Conservation (phyloP, 805 yeast species). For the Tetrapisispora phaffii region DNA sequence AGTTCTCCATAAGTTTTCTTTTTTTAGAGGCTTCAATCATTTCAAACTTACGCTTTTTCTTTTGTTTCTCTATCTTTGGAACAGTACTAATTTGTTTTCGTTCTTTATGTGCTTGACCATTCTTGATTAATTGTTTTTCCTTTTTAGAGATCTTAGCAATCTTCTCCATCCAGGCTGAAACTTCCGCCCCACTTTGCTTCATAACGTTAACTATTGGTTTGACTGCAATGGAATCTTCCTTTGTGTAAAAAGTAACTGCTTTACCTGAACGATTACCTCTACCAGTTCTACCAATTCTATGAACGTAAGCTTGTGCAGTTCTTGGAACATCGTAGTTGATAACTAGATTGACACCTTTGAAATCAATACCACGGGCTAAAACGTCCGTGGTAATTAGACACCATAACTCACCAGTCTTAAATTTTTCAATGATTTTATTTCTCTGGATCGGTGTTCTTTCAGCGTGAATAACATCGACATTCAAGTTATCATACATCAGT, state of each 20-base stretch:
- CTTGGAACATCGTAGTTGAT: constrained; percentile 95
- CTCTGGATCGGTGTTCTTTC: constrained; percentile 86
- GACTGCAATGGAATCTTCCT: constrained; percentile 67
- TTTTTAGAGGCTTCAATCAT: constrained; percentile 72
- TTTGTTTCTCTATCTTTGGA: constrained; percentile 54
- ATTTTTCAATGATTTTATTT: constrained; percentile 71
- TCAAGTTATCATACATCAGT: constrained; percentile 77
- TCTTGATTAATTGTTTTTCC: constrained; percentile 52
- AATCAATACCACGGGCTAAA: constrained; percentile 92
- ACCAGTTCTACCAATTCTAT: constrained; percentile 97
- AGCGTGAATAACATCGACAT: constrained; percentile 93
- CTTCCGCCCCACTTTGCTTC: constrained; percentile 78
- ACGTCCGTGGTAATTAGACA: constrained; percentile 95
- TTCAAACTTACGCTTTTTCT: constrained; percentile 51
- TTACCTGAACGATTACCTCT: constrained; percentile 82
- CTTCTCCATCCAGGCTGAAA: constrained; percentile 74
- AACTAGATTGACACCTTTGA: constrained; percentile 88
- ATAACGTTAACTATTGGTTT: constrained; percentile 86
- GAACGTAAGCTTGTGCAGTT: constrained; percentile 89
- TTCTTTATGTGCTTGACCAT: constrained; percentile 37
- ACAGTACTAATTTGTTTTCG: constrained; percentile 79
- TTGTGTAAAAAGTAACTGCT: constrained; percentile 89
- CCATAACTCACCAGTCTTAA: constrained; percentile 89
- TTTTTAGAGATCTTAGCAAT: constrained; percentile 53
- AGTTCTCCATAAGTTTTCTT: constrained; percentile 34